A percentile compares a stretch with the other conserved stretches of the same genome.
Evolutionary conservation across 2,329 filamentous ascomycete genomes (phyloP).

Genomic region (Fusarium sp.): DNA sequence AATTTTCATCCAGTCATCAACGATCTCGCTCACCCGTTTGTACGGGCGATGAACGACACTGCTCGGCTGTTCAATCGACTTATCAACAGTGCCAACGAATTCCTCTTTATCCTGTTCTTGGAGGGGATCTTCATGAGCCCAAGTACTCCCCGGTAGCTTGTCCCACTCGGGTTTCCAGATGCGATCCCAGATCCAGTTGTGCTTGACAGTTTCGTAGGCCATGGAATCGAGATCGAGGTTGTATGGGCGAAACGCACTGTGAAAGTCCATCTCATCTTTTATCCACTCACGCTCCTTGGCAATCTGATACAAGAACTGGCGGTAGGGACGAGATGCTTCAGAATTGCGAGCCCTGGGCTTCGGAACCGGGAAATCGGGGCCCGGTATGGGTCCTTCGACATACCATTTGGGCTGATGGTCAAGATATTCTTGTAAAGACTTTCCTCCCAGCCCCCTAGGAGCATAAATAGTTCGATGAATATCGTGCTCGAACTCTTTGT

Average conservation of each 20-base stretch:
- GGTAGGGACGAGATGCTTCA: conserved; percentile 30
- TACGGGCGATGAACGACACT: background rate
- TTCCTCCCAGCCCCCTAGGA: too few relatives aligned
- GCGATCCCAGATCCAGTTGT: background rate
- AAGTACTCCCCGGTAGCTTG: background rate
- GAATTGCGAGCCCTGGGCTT: conserved; percentile 2
- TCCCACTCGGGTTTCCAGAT: background rate
- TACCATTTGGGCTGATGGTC: too few relatives aligned
- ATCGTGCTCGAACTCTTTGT: background rate
- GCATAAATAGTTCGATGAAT: background rate
- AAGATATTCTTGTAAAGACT: too few relatives aligned
- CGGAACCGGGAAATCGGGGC: background rate
- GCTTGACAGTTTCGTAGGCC: conserved; percentile 20
- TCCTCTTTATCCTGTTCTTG: background rate
- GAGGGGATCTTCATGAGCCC: background rate
- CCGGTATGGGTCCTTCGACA: background rate
- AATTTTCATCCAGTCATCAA: background rate
- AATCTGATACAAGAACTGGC: conserved; percentile 31
- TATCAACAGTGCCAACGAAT: background rate
- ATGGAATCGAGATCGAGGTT: conserved; percentile 6
- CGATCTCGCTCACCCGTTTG: background rate
- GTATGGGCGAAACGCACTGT: background rate
- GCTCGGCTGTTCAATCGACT: background rate
- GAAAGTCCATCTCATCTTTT: conserved; percentile 10
- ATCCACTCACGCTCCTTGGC: conserved; percentile 24